Percentiles rank a stretch among this genome's conserved stretches.
Evolutionary conservation across 192 early-diverging fungal species (phyloP).

Genomic region (Umbelopsis isabellina): DNA sequence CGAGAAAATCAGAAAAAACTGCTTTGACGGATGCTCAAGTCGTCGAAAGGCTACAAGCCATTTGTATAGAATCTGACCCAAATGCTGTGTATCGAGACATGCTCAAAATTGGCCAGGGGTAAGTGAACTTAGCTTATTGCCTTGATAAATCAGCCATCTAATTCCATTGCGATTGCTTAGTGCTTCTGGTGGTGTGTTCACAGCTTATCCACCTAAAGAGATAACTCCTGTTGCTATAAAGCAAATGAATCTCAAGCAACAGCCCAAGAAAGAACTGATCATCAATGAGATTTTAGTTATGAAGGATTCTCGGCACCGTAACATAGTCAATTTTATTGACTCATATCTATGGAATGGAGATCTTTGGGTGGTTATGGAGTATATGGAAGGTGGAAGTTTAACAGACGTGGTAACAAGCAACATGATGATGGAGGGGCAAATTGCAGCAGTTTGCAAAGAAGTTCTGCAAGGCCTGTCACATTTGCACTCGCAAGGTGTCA

Average conservation of each 20-base stretch:
- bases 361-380: slow-evolving; percentile 94
- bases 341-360: slow-evolving; percentile 79
- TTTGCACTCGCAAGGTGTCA: slow-evolving; percentile 73
- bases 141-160: not conserved
- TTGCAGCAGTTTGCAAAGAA: slow-evolving; percentile 85
- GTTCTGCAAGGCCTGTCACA: slow-evolving; percentile 67
- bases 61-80: slow-evolving; percentile 91
- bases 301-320: slow-evolving; percentile 80
- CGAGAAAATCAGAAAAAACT: slow-evolving; percentile 26
- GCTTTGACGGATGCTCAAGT: slow-evolving; percentile 69
- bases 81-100: slow-evolving; percentile 57
- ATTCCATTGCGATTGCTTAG: slow-evolving; percentile 21
- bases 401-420: slow-evolving; percentile 90
- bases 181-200: slow-evolving; percentile 83
- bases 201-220: slow-evolving; percentile 60
- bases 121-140: slow-evolving; percentile 8
- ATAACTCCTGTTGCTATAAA: slow-evolving; percentile 77
- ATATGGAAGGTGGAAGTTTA: slow-evolving; percentile 91
- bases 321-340: slow-evolving; percentile 93
- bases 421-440: slow-evolving; percentile 83
- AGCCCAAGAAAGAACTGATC: slow-evolving; percentile 89
- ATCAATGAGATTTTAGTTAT: slow-evolving; percentile 86
- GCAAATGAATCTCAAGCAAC: slow-evolving; percentile 87
- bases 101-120: slow-evolving; percentile 50
- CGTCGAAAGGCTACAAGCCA: slow-evolving; percentile 80